Conservation (phyloP, 306 rosid genomes). For the Prunus davidiana region DNA sequence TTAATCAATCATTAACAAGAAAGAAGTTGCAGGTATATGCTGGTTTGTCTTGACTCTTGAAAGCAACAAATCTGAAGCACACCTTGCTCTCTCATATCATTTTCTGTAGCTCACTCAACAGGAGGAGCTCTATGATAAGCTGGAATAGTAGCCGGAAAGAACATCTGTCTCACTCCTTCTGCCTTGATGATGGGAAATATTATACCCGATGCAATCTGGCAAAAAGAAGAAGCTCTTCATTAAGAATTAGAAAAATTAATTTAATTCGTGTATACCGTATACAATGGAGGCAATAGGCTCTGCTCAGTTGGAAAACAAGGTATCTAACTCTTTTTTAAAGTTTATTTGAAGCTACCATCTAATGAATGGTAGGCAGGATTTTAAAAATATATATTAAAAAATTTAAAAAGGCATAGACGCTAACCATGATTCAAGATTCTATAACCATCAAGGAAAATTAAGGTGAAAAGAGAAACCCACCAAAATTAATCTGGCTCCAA, state of each 20-base stretch:
- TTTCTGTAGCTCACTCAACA: constrained; percentile 1
- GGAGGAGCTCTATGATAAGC: constrained; percentile 31
- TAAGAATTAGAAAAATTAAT: background rate
- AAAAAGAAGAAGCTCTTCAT: background rate
- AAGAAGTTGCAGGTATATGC: background rate
- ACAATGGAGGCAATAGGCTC: background rate
- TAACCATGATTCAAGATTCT: background rate
- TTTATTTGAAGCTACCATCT: background rate
- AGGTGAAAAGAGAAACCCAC: constrained; percentile 30
- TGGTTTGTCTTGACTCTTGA: background rate
- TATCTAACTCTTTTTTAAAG: background rate
- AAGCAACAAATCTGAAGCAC: background rate
- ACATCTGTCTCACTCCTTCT: constrained; percentile 51
- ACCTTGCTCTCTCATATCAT: background rate
- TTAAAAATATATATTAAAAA: too few species aligned
- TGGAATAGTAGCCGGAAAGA: constrained; percentile 38
- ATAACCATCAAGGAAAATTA: background rate
- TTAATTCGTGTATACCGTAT: background rate
- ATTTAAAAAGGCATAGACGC: too few species aligned
- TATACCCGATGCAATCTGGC: constrained; percentile 46
- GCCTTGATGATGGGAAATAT: constrained; percentile 57
- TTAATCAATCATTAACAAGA: background rate
- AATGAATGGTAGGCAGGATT: too few species aligned
- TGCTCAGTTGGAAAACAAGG: background rate
- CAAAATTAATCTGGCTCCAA: constrained; percentile 53